Conservation (phyloP, 2,329 filamentous ascomycete species). For the Ophiostoma triangulosporum region DNA sequence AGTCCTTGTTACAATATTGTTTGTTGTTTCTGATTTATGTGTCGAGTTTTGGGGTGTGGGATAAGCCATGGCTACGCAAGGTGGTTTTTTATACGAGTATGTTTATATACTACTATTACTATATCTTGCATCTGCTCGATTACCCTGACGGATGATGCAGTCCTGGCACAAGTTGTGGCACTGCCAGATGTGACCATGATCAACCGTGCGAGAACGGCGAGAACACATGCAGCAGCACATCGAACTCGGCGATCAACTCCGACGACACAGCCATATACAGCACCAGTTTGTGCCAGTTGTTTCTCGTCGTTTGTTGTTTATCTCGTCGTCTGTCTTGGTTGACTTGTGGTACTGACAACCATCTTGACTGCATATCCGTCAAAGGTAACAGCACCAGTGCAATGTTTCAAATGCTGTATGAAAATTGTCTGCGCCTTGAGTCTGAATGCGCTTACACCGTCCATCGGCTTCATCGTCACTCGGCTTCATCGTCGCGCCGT, state of each 20-base stretch:
- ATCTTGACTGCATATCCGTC: constrained; percentile 26
- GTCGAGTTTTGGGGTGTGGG: no score
- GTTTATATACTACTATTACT: neutral
- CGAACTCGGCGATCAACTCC: constrained; percentile 34
- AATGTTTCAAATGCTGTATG: constrained; percentile 24
- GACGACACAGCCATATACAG: constrained; percentile 39
- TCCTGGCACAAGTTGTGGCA: constrained; percentile 37
- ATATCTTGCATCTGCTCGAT: neutral
- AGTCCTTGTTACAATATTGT: neutral
- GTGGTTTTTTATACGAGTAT: neutral
- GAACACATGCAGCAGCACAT: constrained; percentile 30
- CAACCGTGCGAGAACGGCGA: constrained; percentile 40
- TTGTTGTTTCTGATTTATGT: neutral
- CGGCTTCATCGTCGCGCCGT: no score
- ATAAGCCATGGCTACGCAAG: no score
- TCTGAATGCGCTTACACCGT: no score
- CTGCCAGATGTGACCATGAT: constrained; percentile 35
- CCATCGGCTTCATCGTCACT: no score
- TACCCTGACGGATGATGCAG: constrained; percentile 29
- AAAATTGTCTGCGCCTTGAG: no score
- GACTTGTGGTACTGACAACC: neutral
- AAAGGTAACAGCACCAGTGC: constrained; percentile 29
- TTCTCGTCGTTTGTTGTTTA: no score
- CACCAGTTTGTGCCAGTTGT: constrained; percentile 20
- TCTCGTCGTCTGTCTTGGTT: neutral